Evolutionary conservation across 2,329 filamentous ascomycete species (phyloP), one percentile per base, ranked within the genome.

Genomic region (Apiospora phragmitis): DNA sequence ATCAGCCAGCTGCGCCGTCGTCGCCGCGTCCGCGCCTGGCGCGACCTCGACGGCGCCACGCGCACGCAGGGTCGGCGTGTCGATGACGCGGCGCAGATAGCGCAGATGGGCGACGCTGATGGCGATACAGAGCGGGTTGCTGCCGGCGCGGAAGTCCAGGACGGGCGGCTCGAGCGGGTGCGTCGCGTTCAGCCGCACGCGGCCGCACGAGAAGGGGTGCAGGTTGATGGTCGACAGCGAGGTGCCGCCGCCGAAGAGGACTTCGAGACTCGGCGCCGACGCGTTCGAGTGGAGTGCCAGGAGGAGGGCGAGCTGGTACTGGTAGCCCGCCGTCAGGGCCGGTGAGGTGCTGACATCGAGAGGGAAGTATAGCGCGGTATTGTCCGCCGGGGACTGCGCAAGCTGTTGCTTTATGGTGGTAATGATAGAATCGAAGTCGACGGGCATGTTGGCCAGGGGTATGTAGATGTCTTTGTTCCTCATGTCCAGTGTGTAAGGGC

Each of bases 251-350:
- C 65, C 59, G 12, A 66, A 70, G n/a, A 69, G 32, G 32, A 29
- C 42, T 59, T 74, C 73, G 6, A 71, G 41, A 21, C 35, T 67
- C 11, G 73, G 69, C 4, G 69, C 73, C 11, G 76, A 74, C 0
- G 73, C 72, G 67, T 70, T 70, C 59, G 75, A 85, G 74, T 87
- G 87, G 49, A 87, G 81, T 67, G 79, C 80, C 67, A 84, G 86
- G 75, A 87, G 83, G 72, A 84, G 83, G 3, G 78, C 73, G 18
- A 85, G 83, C 8, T 87, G 81, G 12, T 84, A 82, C 72, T 84
- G 85, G 66, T 84, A 77, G 24, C 76, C 76, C 29, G 74, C 75
- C 2, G 75, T 43, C 67, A n/a, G 75, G 75, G 70, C 74, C 73
- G 9, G 71, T 1, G 21, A 73, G 74, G 70, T 76, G 65, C 32